Evolutionary conservation across 2,329 filamentous ascomycete genomes (phyloP), one percentile per base, ranked within the genome.

Genomic region (Aplosporella prunicola): DNA sequence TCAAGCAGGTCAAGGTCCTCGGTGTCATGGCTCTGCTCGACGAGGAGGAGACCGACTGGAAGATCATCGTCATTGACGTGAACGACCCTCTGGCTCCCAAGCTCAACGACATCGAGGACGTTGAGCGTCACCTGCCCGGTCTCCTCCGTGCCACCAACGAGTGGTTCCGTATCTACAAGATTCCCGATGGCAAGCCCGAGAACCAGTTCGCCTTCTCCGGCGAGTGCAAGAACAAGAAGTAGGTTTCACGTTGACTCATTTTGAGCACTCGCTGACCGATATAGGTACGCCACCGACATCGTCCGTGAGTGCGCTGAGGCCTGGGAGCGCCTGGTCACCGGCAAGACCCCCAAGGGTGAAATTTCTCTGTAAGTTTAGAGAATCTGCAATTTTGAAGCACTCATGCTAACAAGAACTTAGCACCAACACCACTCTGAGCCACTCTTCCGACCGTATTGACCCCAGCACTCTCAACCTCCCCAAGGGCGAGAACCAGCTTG

Each of bases 111-210:
- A 81, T 96, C 47, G 91, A 96, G 77, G 91, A 98, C 62, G 91
- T 98, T 52, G 91, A 98, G 78, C 82, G 89, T 61, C 91, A 96
- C 72, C 80, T 98, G 42, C 91, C 91, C 44, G 91, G 91, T 55
- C 85, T 98, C 43, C 77, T 98, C 63, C 83, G 91, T 52, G 91
- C 91, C 61, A 96, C 89, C 62, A 98, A 98, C 62, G 91, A 98
- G 75, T 98, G 91, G 91, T 98, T 98, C 87, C 87, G 91, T 67
- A 98, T 98, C 78, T 98, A 98, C 82, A 98, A 98, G 78, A 98
- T 98, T 69, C 91, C 91, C 61, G 91, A 98, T 62, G 91, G 91
- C 75, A 98, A 98, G 87, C 88, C 89, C 56, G 91, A 98, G 82
- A 98, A 98, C 80, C 91, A 96, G 73, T 98, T 98, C 61, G 91